These are phyloP conservation scores for Trichomonas tenax DNA, from an alignment of 208 protist species.

Conservation along the genomic window DNA sequence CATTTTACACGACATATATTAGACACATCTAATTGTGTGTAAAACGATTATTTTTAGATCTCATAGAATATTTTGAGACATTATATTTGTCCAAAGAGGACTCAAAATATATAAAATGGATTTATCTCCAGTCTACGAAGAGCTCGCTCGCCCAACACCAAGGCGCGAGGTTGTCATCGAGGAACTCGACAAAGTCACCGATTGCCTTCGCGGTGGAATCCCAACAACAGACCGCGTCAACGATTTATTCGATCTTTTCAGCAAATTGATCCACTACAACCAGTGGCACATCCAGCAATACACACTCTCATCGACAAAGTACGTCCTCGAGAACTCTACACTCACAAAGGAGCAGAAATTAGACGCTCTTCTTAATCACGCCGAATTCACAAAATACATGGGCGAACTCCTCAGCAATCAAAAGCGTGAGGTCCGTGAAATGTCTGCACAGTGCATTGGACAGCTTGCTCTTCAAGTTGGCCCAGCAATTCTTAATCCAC, in stretches of 20 bases:
- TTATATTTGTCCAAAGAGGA: no score
- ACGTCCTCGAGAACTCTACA: not conserved
- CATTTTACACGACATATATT: no score
- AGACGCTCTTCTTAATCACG: not conserved
- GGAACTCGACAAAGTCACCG: not conserved
- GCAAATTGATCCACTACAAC: not conserved
- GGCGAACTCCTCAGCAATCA: not conserved
- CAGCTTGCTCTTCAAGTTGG: not conserved
- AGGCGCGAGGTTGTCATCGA: not conserved
- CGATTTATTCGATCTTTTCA: not conserved
- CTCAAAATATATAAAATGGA: no score
- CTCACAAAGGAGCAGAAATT: not conserved
- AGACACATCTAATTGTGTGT: no score
- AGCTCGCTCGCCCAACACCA: not conserved
- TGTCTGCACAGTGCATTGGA: not conserved
- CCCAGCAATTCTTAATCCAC: not conserved
- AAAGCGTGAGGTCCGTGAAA: not conserved
- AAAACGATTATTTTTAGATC: no score
- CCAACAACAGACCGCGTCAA: not conserved
- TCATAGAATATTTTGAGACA: no score
- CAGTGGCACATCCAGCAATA: conserved; percentile 20
- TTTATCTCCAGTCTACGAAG: not conserved
- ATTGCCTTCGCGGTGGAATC: not conserved
- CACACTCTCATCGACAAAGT: not conserved
- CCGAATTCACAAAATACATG: not conserved